Evolutionary conservation across 1,284 basidiomycete species (phyloP).

Genomic region (Ceratobasidium sp.): DNA sequence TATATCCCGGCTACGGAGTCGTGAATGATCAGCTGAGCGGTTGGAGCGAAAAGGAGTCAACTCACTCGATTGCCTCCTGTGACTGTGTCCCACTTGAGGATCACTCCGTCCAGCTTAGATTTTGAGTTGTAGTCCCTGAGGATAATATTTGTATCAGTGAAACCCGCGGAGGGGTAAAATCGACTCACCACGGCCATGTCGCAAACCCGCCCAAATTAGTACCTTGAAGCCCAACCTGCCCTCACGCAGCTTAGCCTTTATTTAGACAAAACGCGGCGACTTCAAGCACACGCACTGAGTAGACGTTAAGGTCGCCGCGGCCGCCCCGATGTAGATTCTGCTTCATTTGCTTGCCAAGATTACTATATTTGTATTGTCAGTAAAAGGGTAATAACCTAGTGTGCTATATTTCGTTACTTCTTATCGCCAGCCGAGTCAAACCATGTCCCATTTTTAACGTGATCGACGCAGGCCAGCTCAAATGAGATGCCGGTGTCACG

Average conservation of each 20-base stretch:
- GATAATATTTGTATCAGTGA: not conserved
- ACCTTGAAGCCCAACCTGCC: not conserved
- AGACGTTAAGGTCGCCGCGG: constrained; percentile 3
- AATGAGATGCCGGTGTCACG: constrained; percentile 2
- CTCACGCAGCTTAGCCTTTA: not conserved
- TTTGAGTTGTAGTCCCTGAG: not conserved
- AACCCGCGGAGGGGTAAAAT: not conserved
- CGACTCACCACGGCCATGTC: constrained; percentile 1
- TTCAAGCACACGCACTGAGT: not conserved
- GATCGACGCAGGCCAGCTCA: no score
- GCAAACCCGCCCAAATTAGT: not conserved
- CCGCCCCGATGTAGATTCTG: not conserved
- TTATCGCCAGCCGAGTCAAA: not conserved
- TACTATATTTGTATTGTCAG: not conserved
- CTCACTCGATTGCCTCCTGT: not conserved
- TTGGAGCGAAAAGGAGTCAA: not conserved
- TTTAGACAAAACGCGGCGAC: not conserved
- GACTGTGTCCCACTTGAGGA: not conserved
- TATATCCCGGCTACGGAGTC: not conserved
- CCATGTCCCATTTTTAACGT: not conserved
- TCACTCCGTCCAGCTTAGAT: not conserved
- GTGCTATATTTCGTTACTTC: not conserved
- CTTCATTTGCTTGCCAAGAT: not conserved
- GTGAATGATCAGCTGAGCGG: not conserved
- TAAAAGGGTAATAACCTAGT: not conserved